Evolutionary conservation across 768 basidiomycete species (phyloP).

Genomic region (Boletus rufocinnamomeus): DNA sequence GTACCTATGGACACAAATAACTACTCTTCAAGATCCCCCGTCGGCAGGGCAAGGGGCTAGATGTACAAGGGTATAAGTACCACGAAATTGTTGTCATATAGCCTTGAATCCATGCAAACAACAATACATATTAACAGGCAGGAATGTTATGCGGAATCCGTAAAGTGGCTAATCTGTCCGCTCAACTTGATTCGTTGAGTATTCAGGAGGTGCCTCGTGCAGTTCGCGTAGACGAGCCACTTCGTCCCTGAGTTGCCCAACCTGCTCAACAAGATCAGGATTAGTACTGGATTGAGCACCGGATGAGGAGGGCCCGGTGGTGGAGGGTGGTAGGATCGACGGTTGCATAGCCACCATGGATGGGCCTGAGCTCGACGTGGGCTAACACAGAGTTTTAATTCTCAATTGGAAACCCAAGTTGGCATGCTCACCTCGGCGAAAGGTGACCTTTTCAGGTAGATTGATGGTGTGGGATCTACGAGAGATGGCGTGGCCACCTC

Average conservation of each 20-base stretch:
- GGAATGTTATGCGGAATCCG: too few species aligned
- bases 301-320: background rate
- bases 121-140: background rate
- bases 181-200: background rate
- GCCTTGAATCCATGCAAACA: background rate
- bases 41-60: background rate
- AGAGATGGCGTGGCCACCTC: too few species aligned
- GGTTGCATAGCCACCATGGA: background rate
- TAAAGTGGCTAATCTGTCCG: background rate
- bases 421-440: constrained; percentile 1
- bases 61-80: background rate
- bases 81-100: too few species aligned
- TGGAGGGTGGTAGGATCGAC: background rate
- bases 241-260: constrained; percentile 9
- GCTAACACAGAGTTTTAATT: background rate
- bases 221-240: constrained; percentile 11
- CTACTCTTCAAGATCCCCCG: background rate
- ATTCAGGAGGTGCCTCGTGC: background rate
- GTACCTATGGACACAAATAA: background rate
- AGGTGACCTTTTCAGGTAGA: too few species aligned
- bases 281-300: background rate
- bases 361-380: background rate
- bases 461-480: too few species aligned
- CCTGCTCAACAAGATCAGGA: background rate
- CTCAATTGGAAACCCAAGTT: background rate